Evolutionary conservation across 441 rosid genomes (phyloP), one percentile per base, ranked within the genome.

Genomic region (Erodium trifolium): DNA sequence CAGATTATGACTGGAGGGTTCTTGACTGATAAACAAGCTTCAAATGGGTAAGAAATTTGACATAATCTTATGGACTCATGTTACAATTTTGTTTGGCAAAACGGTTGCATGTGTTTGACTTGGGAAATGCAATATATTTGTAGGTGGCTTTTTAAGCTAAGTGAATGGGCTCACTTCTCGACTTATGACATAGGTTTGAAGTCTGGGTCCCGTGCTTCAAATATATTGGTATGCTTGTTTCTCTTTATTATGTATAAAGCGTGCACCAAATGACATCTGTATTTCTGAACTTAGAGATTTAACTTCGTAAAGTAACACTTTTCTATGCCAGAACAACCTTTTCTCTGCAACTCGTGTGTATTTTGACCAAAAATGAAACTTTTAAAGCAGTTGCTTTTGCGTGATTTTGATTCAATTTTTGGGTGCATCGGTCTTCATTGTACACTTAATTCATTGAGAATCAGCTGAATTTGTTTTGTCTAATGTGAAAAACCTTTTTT

Each of bases 1-100:
- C 92, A 91, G 83, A 72, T 84, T 63, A 91, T 93, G 98, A 91
- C 87, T 0, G 98, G 98, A 73, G 98, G 98, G 55, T 93, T 93
- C 76, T 83, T 93, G 78, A 93, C 97, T 75, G 98, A 91, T 76
- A 93, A 87, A 77, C 87, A 93, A 74, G 96, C 96, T 65, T 88
- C 97, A 17, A 84, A 86, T 76, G 99, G 96, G 97, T 91, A 81
- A 74, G 85, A 70, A 72, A 59, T 60, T 68, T 18, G 29, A n/a
- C 71, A 34, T 63, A 1, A 41, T 13, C 64, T 11, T 23, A 70
- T 18, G 63, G 63, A 41, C 43, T 71, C 35, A 5, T 29, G 1
- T 5, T 27, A 12, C 18, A 29, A 34, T 23, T 66, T 73, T 66
- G 66, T 11, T 74, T 37, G 19, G 57, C 67, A 5, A 45, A 63